phyloP scores from a whole-genome alignment of 129 eudicot genomes.

The Arctium minus region DNA sequence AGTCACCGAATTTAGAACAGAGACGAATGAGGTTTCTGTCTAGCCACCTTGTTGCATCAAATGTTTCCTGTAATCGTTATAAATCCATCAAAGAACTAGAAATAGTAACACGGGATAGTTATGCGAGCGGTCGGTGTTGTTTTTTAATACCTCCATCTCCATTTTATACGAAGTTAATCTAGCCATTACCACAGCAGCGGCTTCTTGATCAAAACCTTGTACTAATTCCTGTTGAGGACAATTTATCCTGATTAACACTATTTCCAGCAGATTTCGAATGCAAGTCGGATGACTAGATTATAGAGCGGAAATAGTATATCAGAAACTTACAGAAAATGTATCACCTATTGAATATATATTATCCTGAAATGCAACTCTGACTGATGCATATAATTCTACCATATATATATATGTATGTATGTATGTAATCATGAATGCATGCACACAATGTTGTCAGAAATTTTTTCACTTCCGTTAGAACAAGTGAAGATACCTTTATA shows the following conservation, averaged over 20 bases:
- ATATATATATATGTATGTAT: neutral
- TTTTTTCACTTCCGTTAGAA: no score
- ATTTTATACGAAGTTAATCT: constrained; percentile 85
- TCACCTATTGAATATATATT: neutral
- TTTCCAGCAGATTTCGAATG: neutral
- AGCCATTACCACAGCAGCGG: constrained; percentile 93
- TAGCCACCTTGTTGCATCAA: constrained; percentile 97
- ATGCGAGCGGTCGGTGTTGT: neutral
- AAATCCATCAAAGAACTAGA: neutral
- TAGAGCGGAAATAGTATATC: neutral
- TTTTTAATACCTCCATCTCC: constrained; percentile 80
- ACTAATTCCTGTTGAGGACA: constrained; percentile 61
- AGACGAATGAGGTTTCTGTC: constrained; percentile 91
- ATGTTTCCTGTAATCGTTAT: constrained; percentile 59
- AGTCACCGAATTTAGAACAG: constrained; percentile 92
- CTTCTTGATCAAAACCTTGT: constrained; percentile 97
- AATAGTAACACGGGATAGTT: neutral
- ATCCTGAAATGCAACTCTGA: neutral
- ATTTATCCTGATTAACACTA: neutral
- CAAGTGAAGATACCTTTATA: no score
- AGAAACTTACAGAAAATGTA: neutral
- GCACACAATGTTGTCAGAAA: no score
- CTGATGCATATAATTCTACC: neutral
- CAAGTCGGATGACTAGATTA: neutral
- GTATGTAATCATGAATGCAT: neutral